A percentile compares a stretch with the other conserved stretches of the same genome.
Conservation (phyloP, 257 asterid genomes). For the Orobanche coerulescens region DNA sequence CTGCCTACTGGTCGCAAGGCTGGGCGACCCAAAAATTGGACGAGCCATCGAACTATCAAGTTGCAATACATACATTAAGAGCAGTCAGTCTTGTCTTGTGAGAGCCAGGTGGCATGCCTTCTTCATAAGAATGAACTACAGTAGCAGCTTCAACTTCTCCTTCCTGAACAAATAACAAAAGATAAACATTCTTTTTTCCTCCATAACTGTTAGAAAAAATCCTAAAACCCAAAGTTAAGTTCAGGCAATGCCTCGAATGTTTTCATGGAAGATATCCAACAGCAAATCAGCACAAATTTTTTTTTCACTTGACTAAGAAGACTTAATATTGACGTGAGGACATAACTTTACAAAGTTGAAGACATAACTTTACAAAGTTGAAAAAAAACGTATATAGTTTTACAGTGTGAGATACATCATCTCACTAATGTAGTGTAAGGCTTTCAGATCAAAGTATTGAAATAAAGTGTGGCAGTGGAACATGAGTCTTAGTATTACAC, state of each 20-base stretch:
- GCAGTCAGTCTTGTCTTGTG: conserved; percentile 89
- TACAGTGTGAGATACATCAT: too few species aligned
- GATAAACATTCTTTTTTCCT: conserved; percentile 10
- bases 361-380: too few species aligned
- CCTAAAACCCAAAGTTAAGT: neutral
- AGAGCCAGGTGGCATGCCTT: conserved; percentile 68
- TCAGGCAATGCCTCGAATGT: neutral
- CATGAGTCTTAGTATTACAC: too few species aligned
- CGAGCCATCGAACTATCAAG: neutral
- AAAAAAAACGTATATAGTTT: too few species aligned
- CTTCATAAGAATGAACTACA: conserved; percentile 85
- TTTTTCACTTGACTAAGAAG: too few species aligned
- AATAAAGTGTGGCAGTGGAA: too few species aligned
- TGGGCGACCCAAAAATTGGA: too few species aligned
- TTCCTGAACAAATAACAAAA: conserved; percentile 52
- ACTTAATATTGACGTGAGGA: too few species aligned
- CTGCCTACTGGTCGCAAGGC: too few species aligned
- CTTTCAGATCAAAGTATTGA: too few species aligned
- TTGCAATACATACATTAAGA: conserved; percentile 58
- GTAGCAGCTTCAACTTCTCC: conserved; percentile 88
- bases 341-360: too few species aligned
- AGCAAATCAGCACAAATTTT: neutral
- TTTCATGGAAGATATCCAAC: neutral
- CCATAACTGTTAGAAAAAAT: neutral
- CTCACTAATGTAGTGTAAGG: too few species aligned